These are phyloP conservation scores for Boletus bicolor DNA, from an alignment of 768 basidiomycete species.

Conservation along the genomic window DNA sequence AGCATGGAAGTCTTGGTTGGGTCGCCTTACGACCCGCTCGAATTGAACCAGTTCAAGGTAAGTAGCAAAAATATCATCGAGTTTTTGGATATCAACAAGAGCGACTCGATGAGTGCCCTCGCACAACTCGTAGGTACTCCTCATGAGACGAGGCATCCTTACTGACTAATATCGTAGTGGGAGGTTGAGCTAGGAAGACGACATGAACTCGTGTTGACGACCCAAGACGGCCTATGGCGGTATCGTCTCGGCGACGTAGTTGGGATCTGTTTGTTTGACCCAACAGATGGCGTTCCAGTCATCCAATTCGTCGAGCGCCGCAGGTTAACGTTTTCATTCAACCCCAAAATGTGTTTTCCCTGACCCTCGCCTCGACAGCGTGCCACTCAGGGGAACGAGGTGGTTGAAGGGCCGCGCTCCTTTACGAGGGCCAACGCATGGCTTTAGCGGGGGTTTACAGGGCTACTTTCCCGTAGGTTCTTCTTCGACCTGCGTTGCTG, in stretches of 20 bases:
- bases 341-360: no score
- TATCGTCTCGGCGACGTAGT: slow-evolving; percentile 22
- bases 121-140: slow-evolving; percentile 1
- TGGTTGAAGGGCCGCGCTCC: no score
- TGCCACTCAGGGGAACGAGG: not conserved
- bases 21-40: not conserved
- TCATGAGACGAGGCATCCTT: not conserved
- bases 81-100: slow-evolving; percentile 13
- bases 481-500: no score
- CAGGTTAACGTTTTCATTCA: slow-evolving; percentile 1
- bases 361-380: not conserved
- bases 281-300: slow-evolving; percentile 17
- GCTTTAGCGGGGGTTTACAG: no score
- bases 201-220: slow-evolving; percentile 22
- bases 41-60: slow-evolving; percentile 10
- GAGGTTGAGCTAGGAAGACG: slow-evolving; percentile 9
- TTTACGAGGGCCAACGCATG: no score
- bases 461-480: no score
- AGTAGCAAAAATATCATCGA: slow-evolving; percentile 1
- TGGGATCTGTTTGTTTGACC: slow-evolving; percentile 20
- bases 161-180: slow-evolving; percentile 15
- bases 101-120: not conserved
- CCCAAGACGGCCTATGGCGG: slow-evolving; percentile 20
- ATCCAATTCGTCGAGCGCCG: slow-evolving; percentile 15
- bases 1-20: slow-evolving; percentile 9